Conservation (phyloP, 2,329 filamentous ascomycete genomes). For the Venturia asperata region DNA sequence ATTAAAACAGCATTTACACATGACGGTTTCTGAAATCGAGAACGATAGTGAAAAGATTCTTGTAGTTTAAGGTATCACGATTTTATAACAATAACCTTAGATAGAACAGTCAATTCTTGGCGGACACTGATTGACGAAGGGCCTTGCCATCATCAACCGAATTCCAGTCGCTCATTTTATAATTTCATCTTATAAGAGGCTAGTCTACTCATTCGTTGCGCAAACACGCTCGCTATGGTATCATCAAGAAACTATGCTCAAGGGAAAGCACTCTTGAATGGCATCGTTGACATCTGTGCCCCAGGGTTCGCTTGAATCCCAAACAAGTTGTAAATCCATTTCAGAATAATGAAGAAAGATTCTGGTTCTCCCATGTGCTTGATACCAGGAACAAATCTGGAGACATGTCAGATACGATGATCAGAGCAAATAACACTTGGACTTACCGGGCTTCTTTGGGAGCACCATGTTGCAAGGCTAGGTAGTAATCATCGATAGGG, state of each 20-base stretch:
- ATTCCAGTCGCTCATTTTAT: neutral
- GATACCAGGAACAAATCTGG: conserved; percentile 35
- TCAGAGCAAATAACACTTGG: neutral
- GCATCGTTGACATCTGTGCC: conserved; percentile 41
- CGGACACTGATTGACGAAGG: no score
- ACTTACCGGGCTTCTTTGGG: conserved; percentile 44
- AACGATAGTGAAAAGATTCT: no score
- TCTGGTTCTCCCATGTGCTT: conserved; percentile 49
- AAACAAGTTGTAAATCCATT: conserved; percentile 45
- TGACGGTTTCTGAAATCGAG: no score
- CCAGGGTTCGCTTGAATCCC: conserved; percentile 37
- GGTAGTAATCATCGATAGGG: conserved; percentile 53
- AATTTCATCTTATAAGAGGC: neutral
- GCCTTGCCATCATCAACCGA: neutral
- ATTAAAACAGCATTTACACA: no score
- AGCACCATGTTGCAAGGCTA: conserved; percentile 46
- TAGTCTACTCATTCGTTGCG: neutral
- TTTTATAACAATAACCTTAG: no score
- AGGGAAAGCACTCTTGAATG: conserved; percentile 40
- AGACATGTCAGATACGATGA: neutral
- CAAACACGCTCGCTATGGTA: neutral
- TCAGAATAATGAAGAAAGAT: conserved; percentile 42
- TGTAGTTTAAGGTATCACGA: no score
- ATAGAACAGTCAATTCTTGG: no score
- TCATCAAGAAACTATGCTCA: neutral